Evolutionary conservation across 2,329 filamentous ascomycete species (phyloP), one percentile per base, ranked within the genome.

Genomic region (Aspergillus tamarii): DNA sequence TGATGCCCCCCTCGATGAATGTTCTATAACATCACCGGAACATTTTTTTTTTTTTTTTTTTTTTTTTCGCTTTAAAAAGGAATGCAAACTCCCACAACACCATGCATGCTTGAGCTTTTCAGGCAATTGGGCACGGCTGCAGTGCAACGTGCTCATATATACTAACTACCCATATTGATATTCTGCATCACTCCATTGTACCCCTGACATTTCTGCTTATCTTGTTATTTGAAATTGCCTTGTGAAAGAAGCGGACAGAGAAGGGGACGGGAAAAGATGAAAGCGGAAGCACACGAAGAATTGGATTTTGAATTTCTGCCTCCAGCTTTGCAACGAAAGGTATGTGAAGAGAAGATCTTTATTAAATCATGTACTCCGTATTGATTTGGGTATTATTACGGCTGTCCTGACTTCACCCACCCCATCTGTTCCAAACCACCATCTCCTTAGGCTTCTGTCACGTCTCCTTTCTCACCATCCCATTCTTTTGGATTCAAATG

Each of bases 281-380:
- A 30, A 30, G 46, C 26, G 8, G 26, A 19, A 30, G 8, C 30
- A 36, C n/a, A 34, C 10, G 19, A 36, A 4, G n/a, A 36, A 11
- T 21, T 54, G 16, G 19, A 36, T 12, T 54, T 34, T 54, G 50
- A 54, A 54, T 54, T n/a, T 36, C 50, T 54, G 4, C 50, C 50
- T 12, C 50, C 50, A 32, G 30, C 50, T 36, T 21, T 54, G 16
- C 50, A 54, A 54, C 28, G 50, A 36, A 54, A 54, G 50, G 50
- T 54, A 36, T 23, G 50, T 54, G 23, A 28, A 50, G 26, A 54
- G 30, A 30, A 21, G 12, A 36, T 41, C 19, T 19, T 41, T 19
- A 19, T 41, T 41, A 9, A 9, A 41, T 39, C 16, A 19, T 19
- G 12, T 41, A 41, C 12, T 16, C 9, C 30, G 14, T 4, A 12